Percentiles rank a stretch among this genome's conserved stretches.
These are phyloP conservation scores for Nothophaeocryptopus gaeumannii DNA, from an alignment of 2,329 filamentous ascomycete genomes.

Conservation along the genomic window DNA sequence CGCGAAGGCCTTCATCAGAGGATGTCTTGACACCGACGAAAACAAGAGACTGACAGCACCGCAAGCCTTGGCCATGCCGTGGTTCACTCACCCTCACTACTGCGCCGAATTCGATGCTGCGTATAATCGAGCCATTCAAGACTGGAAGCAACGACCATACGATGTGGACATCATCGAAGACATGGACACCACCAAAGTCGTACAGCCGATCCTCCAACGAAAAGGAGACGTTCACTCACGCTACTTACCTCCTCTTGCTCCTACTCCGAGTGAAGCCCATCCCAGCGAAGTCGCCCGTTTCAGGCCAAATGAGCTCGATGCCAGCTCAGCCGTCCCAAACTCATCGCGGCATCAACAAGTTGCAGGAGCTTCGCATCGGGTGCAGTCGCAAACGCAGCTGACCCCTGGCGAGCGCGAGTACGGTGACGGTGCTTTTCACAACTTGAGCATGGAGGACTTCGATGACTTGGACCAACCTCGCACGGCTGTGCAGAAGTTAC, in stretches of 20 bases:
- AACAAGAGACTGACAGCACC: constrained; percentile 50
- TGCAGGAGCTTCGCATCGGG: constrained; percentile 10
- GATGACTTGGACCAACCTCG: not conserved
- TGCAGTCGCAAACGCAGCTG: no score
- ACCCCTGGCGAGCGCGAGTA: not conserved
- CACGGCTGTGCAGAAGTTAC: not conserved
- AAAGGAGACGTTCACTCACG: constrained; percentile 8
- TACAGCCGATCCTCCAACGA: not conserved
- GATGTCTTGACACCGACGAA: constrained; percentile 52
- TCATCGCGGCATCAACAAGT: not conserved
- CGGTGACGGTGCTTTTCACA: not conserved
- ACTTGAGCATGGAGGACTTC: constrained; percentile 2
- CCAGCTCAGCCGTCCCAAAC: constrained; percentile 4
- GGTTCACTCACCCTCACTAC: constrained; percentile 56
- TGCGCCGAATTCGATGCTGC: constrained; percentile 47
- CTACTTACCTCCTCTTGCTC: constrained; percentile 7
- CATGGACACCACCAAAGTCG: constrained; percentile 18
- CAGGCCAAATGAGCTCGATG: not conserved
- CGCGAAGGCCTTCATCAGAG: constrained; percentile 54
- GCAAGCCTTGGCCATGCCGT: constrained; percentile 54
- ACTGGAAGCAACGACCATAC: constrained; percentile 46
- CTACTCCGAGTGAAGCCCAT: not conserved
- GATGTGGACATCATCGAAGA: constrained; percentile 13
- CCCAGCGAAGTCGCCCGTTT: not conserved
- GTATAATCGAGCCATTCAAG: constrained; percentile 48